Percentiles rank a stretch among this genome's conserved stretches.
These are phyloP conservation scores for Diplodia scrobiculata DNA, from an alignment of 2,329 filamentous ascomycete species.

Conservation along the genomic window DNA sequence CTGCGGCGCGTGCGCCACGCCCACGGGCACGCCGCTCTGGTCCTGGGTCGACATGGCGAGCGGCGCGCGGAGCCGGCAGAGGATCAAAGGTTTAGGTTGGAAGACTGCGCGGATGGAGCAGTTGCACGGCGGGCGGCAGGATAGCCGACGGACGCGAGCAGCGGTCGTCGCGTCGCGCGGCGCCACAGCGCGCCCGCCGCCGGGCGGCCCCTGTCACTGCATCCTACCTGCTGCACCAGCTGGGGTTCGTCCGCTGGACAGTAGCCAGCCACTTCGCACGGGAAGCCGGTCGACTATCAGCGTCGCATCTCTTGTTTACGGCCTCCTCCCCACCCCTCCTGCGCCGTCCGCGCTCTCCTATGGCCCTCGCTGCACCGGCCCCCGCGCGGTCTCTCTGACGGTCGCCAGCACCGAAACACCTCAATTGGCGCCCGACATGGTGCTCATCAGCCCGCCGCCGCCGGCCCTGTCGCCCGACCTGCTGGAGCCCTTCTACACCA, in stretches of 20 bases:
- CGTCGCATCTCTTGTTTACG: conserved; percentile 24
- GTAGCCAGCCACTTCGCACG: conserved; percentile 20
- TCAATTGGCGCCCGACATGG: conserved; percentile 61
- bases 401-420: conserved; percentile 22
- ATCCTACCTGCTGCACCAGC: conserved; percentile 9
- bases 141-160: conserved; percentile 13
- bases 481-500: conserved; percentile 84
- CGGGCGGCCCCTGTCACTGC: conserved; percentile 1
- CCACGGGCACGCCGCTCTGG: conserved; percentile 47
- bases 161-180: conserved; percentile 19
- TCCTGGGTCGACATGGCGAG: conserved; percentile 50
- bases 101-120: conserved; percentile 30
- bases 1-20: conserved; percentile 51
- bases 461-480: conserved; percentile 74
- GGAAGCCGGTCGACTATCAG: conserved; percentile 16
- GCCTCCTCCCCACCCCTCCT: conserved; percentile 24
- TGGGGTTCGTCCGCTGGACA: conserved; percentile 25
- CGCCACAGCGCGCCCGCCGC: conserved; percentile 15
- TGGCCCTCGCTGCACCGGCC: conserved; percentile 14
- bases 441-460: conserved; percentile 76
- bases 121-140: conserved; percentile 32
- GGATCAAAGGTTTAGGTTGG: conserved; percentile 15
- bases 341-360: conserved; percentile 24
- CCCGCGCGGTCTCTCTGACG: conserved; percentile 24
- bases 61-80: not conserved